Conservation (phyloP, 306 rosid genomes). For the Rosa multiflora region DNA sequence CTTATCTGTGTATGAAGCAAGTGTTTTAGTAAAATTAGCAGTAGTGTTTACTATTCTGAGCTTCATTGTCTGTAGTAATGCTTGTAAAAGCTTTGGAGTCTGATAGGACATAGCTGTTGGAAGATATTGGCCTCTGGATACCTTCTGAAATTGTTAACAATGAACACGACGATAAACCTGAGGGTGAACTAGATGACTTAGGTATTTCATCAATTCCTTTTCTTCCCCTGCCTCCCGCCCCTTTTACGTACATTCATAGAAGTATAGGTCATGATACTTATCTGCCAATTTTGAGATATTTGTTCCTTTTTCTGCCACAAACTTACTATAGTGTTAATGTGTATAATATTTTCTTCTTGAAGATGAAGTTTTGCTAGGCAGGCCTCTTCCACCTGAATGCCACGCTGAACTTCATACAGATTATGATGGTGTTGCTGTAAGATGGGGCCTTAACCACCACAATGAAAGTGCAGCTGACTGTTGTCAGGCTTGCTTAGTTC, state of each 20-base stretch:
- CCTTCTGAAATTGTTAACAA: conserved; percentile 53
- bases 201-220: conserved; percentile 43
- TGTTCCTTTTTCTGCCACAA: conserved; percentile 9
- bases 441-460: conserved; percentile 95
- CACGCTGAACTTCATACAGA: conserved; percentile 72
- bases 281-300: conserved; percentile 20
- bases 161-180: conserved; percentile 78
- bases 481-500: conserved; percentile 81
- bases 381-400: conserved; percentile 73
- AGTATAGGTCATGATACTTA: conserved; percentile 3
- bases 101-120: conserved; percentile 60
- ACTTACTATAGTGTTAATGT: conserved; percentile 25
- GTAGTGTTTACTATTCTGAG: conserved; percentile 15
- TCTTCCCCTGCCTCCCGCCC: background rate
- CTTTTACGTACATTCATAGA: background rate
- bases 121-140: conserved; percentile 89
- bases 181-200: conserved; percentile 46
- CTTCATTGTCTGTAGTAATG: conserved; percentile 44
- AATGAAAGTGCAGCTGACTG: conserved; percentile 94
- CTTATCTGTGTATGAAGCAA: conserved; percentile 5
- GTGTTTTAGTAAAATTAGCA: conserved; percentile 10
- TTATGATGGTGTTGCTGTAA: conserved; percentile 83
- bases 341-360: conserved; percentile 29
- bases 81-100: conserved; percentile 75
- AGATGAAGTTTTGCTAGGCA: conserved; percentile 77